phyloP scores from a whole-genome alignment of 2,329 filamentous ascomycete species.

The Calonectria henricotiae region DNA sequence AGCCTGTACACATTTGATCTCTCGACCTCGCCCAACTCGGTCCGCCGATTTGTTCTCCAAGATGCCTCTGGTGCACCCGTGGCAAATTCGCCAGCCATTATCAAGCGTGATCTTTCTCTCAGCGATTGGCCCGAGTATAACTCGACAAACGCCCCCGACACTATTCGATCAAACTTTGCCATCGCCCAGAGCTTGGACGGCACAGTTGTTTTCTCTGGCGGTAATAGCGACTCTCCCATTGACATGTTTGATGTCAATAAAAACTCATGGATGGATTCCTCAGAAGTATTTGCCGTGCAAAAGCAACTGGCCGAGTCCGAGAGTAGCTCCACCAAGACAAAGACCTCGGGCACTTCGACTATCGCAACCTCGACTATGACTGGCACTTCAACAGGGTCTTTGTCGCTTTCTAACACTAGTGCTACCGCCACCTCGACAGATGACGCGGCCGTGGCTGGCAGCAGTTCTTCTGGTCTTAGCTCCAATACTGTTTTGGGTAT shows the following conservation, averaged over 20 bases:
- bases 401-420: constrained; percentile 46
- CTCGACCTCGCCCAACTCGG: constrained; percentile 80
- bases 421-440: constrained; percentile 47
- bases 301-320: constrained; percentile 56
- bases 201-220: constrained; percentile 85
- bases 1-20: constrained; percentile 86
- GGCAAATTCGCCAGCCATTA: constrained; percentile 64
- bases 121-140: constrained; percentile 86
- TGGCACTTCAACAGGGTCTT: constrained; percentile 47
- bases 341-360: constrained; percentile 46
- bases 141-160: constrained; percentile 76
- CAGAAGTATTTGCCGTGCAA: constrained; percentile 71
- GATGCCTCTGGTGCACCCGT: constrained; percentile 73
- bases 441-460: constrained; percentile 51
- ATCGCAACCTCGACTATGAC: constrained; percentile 50
- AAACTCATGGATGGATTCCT: constrained; percentile 86
- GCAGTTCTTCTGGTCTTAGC: constrained; percentile 56
- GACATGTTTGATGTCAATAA: constrained; percentile 83
- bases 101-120: constrained; percentile 67
- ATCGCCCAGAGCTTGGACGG: constrained; percentile 79
- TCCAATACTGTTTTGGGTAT: constrained; percentile 81
- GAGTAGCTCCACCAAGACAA: constrained; percentile 28
- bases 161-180: constrained; percentile 78
- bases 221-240: constrained; percentile 77
- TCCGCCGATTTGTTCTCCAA: constrained; percentile 79